phyloP scores from a whole-genome alignment of 352 stramenopile genomes.

The Phytophthora citricola region DNA sequence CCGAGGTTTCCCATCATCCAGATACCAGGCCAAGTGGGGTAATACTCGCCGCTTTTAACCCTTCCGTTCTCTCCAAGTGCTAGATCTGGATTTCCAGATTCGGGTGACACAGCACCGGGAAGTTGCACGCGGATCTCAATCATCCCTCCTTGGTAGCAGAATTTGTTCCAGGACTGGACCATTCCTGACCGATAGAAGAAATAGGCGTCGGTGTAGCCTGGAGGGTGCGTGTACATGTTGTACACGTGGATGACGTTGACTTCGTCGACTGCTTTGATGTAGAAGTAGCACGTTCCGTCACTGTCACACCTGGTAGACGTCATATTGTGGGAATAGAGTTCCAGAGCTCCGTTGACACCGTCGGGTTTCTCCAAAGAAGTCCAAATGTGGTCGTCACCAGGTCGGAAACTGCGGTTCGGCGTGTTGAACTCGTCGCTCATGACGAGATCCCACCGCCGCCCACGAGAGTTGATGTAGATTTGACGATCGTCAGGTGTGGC shows the following conservation, averaged over 20 bases:
- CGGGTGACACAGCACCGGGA: slow-evolving; percentile 70
- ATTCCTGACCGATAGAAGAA: slow-evolving; percentile 78
- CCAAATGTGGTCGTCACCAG: slow-evolving; percentile 94
- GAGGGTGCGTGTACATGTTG: slow-evolving; percentile 60
- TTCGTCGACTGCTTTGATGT: slow-evolving; percentile 47
- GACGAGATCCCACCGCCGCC: slow-evolving; percentile 62
- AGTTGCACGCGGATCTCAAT: slow-evolving; percentile 90
- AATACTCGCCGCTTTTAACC: slow-evolving; percentile 65
- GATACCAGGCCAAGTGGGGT: slow-evolving; percentile 89
- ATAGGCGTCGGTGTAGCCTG: slow-evolving; percentile 44
- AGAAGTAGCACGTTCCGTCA: slow-evolving; percentile 52
- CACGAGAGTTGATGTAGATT: slow-evolving; percentile 30
- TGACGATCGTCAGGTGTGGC: slow-evolving; percentile 34
- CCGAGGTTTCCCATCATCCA: slow-evolving; percentile 95
- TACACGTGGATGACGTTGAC: slow-evolving; percentile 49
- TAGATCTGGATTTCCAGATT: slow-evolving; percentile 54
- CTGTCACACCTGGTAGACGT: slow-evolving; percentile 57
- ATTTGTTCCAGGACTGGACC: slow-evolving; percentile 95
- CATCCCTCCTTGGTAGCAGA: slow-evolving; percentile 94
- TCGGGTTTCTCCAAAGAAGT: slow-evolving; percentile 95
- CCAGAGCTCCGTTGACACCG: slow-evolving; percentile 86
- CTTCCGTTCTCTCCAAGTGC: slow-evolving; percentile 26
- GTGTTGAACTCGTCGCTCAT: slow-evolving; percentile 96
- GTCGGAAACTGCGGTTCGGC: slow-evolving; percentile 84
- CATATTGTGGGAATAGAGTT: slow-evolving; percentile 92